Evolutionary conservation across 768 basidiomycete species (phyloP).

Genomic region (Phaeotremella skinneri): DNA sequence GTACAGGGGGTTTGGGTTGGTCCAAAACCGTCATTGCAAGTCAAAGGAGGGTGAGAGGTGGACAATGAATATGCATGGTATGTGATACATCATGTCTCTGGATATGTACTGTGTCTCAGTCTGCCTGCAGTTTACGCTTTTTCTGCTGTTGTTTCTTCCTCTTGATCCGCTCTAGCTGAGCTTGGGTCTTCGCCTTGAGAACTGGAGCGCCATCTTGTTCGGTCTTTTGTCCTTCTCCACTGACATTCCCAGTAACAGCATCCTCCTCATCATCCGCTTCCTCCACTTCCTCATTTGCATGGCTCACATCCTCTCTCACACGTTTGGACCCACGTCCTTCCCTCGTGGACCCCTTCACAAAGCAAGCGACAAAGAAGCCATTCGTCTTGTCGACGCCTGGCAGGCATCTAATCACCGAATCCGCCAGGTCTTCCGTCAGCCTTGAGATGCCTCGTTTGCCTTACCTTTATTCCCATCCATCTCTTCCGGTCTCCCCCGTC

Average conservation of each 20-base stretch:
- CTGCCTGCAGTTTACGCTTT: constrained; percentile 20
- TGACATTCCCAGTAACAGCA: too few species aligned
- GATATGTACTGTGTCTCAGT: not conserved
- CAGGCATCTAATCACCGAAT: constrained; percentile 48
- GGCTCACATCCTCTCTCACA: not conserved
- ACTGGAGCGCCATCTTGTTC: constrained; percentile 1
- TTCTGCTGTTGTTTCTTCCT: constrained; percentile 40
- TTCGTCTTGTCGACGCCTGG: constrained; percentile 73
- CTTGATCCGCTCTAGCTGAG: constrained; percentile 28
- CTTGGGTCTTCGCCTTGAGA: constrained; percentile 28
- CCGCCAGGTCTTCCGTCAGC: constrained; percentile 56
- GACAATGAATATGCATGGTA: not conserved
- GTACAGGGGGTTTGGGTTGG: not conserved
- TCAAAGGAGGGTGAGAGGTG: not conserved
- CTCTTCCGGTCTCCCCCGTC: constrained; percentile 71
- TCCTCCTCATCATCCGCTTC: constrained; percentile 6
- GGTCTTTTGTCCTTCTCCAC: constrained; percentile 13
- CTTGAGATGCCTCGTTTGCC: constrained; percentile 13
- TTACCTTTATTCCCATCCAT: constrained; percentile 59
- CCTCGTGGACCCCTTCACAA: constrained; percentile 54
- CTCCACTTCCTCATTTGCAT: constrained; percentile 4
- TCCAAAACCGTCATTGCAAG: too few species aligned
- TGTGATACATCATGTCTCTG: not conserved
- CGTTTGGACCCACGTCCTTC: constrained; percentile 8
- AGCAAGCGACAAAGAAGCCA: constrained; percentile 97